Evolutionary conservation across 805 yeast species (phyloP).

Genomic region (Kluyveromyces aestuarii): DNA sequence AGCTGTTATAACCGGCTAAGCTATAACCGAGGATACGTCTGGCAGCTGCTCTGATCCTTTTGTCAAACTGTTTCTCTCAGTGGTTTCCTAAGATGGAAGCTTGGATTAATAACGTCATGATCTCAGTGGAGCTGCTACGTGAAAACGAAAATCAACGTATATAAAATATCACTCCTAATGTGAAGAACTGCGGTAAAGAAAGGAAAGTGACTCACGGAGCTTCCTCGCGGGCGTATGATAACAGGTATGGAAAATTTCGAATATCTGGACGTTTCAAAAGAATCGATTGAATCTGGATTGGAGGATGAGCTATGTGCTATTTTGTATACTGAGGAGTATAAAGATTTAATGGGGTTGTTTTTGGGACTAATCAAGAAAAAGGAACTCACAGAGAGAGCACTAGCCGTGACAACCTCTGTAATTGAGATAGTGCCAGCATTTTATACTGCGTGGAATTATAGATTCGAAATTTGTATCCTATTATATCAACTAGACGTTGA

Average conservation of each 20-base stretch:
- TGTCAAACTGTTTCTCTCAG: background rate
- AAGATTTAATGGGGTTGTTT: constrained; percentile 47
- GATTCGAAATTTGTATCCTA: constrained; percentile 42
- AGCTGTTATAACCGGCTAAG: too few relatives aligned
- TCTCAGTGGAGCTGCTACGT: too few relatives aligned
- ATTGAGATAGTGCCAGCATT: constrained; percentile 76
- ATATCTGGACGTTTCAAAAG: constrained; percentile 37
- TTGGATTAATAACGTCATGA: too few relatives aligned
- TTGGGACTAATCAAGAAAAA: constrained; percentile 47
- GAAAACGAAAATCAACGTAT: background rate
- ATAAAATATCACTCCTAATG: too few relatives aligned
- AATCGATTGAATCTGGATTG: constrained; percentile 35
- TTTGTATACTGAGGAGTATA: constrained; percentile 65
- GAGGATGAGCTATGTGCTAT: constrained; percentile 47
- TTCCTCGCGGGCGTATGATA: background rate
- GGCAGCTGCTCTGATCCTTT: background rate
- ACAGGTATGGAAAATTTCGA: constrained; percentile 16
- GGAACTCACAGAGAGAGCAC: constrained; percentile 65
- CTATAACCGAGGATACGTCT: too few relatives aligned
- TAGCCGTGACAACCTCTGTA: constrained; percentile 53
- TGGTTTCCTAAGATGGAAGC: background rate
- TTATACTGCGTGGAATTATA: constrained; percentile 80
- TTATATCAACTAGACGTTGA: constrained; percentile 25
- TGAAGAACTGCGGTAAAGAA: background rate
- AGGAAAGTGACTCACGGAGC: background rate